These are phyloP conservation scores for Metschnikowia henanensis DNA, from an alignment of 805 yeast genomes.

Conservation along the genomic window DNA sequence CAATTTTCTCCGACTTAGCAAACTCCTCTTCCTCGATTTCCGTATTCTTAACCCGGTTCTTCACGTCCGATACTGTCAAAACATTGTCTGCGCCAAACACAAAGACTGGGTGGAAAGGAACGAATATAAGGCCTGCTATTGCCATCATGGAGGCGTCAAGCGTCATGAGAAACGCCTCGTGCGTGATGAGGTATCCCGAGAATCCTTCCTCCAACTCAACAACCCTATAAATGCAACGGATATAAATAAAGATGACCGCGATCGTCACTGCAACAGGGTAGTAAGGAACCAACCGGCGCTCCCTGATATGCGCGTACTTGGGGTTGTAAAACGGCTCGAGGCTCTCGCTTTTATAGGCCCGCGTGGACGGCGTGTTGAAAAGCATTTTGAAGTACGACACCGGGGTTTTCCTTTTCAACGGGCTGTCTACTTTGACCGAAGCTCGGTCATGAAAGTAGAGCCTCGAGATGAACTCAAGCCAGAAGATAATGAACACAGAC, in stretches of 20 bases:
- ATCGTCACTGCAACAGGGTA: conserved; percentile 35
- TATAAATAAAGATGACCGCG: conserved; percentile 34
- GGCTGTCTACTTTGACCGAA: conserved; percentile 12
- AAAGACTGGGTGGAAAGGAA: conserved; percentile 41
- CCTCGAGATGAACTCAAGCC: conserved; percentile 36
- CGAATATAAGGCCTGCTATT: conserved; percentile 33
- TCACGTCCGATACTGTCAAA: conserved; percentile 14
- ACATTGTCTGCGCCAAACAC: conserved; percentile 30
- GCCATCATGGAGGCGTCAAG: conserved; percentile 42
- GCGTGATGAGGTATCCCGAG: conserved; percentile 34
- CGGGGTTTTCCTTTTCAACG: conserved; percentile 17
- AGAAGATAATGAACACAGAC: conserved; percentile 35
- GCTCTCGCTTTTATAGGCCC: conserved; percentile 21
- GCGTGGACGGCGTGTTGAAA: conserved; percentile 25
- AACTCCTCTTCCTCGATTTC: neutral
- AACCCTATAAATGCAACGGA: conserved; percentile 39
- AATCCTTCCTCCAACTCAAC: conserved; percentile 42
- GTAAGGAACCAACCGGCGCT: conserved; percentile 27
- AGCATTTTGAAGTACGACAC: conserved; percentile 24
- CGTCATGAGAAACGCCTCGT: conserved; percentile 38
- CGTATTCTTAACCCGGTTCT: neutral
- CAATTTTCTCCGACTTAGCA: neutral
- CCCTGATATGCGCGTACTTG: conserved; percentile 24
- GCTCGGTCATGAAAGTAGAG: conserved; percentile 28
- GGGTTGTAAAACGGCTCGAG: conserved; percentile 34